These are phyloP conservation scores for Cucurbita argyrosperma DNA, from an alignment of 306 rosid species.

Conservation along the genomic window DNA sequence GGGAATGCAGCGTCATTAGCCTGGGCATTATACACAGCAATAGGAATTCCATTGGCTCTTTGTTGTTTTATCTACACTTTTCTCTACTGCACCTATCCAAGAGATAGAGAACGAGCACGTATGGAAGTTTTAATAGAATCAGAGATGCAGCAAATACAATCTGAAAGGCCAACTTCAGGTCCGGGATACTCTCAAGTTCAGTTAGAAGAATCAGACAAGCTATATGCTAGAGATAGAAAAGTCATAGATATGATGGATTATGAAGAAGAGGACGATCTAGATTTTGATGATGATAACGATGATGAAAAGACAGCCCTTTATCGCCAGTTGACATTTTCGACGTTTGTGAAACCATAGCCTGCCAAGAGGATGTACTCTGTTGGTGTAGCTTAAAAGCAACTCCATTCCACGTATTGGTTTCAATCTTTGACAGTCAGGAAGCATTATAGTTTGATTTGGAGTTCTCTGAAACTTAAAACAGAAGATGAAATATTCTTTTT, in stretches of 20 bases:
- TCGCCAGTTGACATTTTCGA: slow-evolving; percentile 36
- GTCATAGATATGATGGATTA: slow-evolving; percentile 30
- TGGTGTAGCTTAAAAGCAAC: neutral
- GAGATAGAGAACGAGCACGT: slow-evolving; percentile 38
- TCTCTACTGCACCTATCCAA: slow-evolving; percentile 38
- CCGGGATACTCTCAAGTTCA: slow-evolving; percentile 4
- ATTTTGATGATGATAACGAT: slow-evolving; percentile 39
- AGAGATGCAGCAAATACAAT: slow-evolving; percentile 30
- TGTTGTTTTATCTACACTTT: slow-evolving; percentile 44
- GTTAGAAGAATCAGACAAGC: slow-evolving; percentile 21
- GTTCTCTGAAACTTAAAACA: neutral
- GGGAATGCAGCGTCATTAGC: slow-evolving; percentile 40
- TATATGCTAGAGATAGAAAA: slow-evolving; percentile 12
- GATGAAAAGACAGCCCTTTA: slow-evolving; percentile 46
- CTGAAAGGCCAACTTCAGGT: slow-evolving; percentile 11
- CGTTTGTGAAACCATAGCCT: slow-evolving; percentile 14
- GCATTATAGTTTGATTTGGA: neutral
- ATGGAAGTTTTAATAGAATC: slow-evolving; percentile 42
- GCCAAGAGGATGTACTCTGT: neutral
- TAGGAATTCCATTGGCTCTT: slow-evolving; percentile 44
- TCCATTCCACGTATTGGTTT: neutral
- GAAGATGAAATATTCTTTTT: neutral
- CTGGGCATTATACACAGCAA: slow-evolving; percentile 34
- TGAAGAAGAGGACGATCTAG: slow-evolving; percentile 27
- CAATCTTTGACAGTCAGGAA: neutral